Evolutionary conservation across 2,329 filamentous ascomycete genomes (phyloP), one percentile per base, ranked within the genome.

Genomic region (Colletotrichum melonis): DNA sequence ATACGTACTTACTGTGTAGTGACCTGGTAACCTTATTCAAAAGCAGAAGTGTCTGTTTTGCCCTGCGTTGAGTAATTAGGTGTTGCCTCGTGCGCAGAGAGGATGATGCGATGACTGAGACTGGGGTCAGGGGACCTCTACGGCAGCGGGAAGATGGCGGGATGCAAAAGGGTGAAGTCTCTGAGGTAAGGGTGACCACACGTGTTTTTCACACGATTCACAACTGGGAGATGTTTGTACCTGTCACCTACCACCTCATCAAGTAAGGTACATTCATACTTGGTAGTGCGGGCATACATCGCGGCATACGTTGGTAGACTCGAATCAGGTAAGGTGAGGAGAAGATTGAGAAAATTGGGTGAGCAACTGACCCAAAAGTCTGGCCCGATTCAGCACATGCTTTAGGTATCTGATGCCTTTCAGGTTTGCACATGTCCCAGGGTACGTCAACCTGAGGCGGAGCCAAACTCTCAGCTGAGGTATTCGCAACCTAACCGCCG

Each of bases 401-500:
- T 49, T 46, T 35, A 28, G 32, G 32, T 35, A 12, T 35, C 11
- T 12, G 32, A 12, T 46, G 26, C 26, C 49, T 64, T 42, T 38
- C 32, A 42, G 62, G 57, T 12, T 26, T 57, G 26, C 24, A 63
- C 42, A 30, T 35, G 63, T 66, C 38, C 32, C 63, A 1, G 14
- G 56, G 57, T 54, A 72, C 69, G 58, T 63, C 52, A 32, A 58
- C 26, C 19, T 22, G 57, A 22, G 65, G 69, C 69, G 66, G 70
- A 26, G 70, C 60, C 55, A 60, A 73, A 69, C 69, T 73, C 54
- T 72, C 32, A 62, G 38, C 57, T 62, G 38, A 63, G 59, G 42
- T 52, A 62, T 19, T 14, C 46, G 49, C 62, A 54, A 56, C 46
- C 54, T 56, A 24, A 16, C 54, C 22, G 24, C 32, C 11, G 38